Percentiles rank a stretch among this genome's conserved stretches.
These are phyloP conservation scores for Maudiozyma saulgeensis DNA, from an alignment of 805 yeast species.

Conservation along the genomic window DNA sequence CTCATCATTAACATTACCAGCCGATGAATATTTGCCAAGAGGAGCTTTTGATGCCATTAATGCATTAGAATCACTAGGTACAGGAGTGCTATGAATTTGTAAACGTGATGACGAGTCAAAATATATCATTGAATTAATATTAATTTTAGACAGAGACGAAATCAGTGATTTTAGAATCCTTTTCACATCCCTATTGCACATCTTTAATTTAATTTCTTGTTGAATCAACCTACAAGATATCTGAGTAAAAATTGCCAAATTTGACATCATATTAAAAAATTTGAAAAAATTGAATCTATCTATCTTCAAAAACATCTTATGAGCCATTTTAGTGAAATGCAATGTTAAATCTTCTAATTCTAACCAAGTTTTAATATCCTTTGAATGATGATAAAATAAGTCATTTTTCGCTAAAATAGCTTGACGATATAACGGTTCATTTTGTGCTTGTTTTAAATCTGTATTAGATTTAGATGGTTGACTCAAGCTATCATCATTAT, in stretches of 20 bases:
- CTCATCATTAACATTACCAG: not conserved
- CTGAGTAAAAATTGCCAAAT: conserved; percentile 44
- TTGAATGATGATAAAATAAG: conserved; percentile 48
- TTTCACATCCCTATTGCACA: conserved; percentile 39
- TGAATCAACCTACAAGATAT: conserved; percentile 45
- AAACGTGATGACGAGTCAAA: conserved; percentile 26
- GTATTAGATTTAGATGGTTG: not conserved
- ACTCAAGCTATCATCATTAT: not conserved
- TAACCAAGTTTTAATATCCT: conserved; percentile 55
- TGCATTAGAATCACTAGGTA: not conserved
- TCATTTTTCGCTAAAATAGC: conserved; percentile 28
- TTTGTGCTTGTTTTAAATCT: conserved; percentile 4
- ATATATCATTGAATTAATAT: conserved; percentile 56
- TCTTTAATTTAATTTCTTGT: conserved; percentile 39
- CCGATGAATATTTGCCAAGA: not conserved
- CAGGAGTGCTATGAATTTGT: not conserved
- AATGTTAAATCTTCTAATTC: conserved; percentile 40
- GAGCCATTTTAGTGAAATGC: conserved; percentile 38
- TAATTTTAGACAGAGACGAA: conserved; percentile 49
- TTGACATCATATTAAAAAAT: conserved; percentile 45
- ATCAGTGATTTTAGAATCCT: conserved; percentile 44
- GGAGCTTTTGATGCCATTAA: not conserved
- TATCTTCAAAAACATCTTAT: conserved; percentile 42
- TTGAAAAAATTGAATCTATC: conserved; percentile 44
- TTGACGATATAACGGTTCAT: conserved; percentile 10